phyloP scores from a whole-genome alignment of 768 basidiomycete genomes.

The Pulveroboletus sp. region DNA sequence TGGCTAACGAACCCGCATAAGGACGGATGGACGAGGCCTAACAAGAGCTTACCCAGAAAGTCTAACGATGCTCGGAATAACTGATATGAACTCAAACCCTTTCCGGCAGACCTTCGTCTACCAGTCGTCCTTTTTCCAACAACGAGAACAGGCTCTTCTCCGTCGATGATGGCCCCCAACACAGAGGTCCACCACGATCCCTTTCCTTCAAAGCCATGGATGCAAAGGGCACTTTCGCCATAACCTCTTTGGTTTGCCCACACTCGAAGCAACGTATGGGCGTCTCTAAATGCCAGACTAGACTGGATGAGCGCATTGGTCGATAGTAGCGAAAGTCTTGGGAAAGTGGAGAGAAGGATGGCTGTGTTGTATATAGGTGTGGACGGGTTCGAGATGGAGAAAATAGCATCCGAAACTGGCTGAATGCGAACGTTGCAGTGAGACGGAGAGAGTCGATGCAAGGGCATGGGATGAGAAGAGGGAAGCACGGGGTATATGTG shows the following conservation, averaged over 20 bases:
- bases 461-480: slow-evolving; percentile 56
- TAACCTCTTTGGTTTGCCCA: slow-evolving; percentile 92
- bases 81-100: slow-evolving; percentile 87
- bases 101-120: slow-evolving; percentile 62
- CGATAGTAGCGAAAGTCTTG: slow-evolving; percentile 36
- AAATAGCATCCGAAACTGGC: slow-evolving; percentile 14
- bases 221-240: slow-evolving; percentile 53
- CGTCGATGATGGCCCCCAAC: slow-evolving; percentile 58
- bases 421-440: slow-evolving; percentile 62
- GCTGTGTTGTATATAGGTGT: slow-evolving; percentile 83
- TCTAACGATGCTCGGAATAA: slow-evolving; percentile 83
- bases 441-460: slow-evolving; percentile 68
- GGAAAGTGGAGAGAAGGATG: slow-evolving; percentile 48
- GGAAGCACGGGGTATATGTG: slow-evolving; percentile 72
- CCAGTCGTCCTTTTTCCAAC: slow-evolving; percentile 20
- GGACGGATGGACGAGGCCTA: neutral
- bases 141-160: slow-evolving; percentile 52
- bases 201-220: slow-evolving; percentile 67
- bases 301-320: slow-evolving; percentile 50
- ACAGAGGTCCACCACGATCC: slow-evolving; percentile 71
- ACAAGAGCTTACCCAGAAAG: slow-evolving; percentile 61
- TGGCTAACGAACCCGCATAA: slow-evolving; percentile 45
- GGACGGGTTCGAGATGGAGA: slow-evolving; percentile 33
- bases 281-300: slow-evolving; percentile 65
- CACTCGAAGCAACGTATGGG: slow-evolving; percentile 74